Evolutionary conservation across 1,139 yeast genomes (phyloP), one percentile per base, ranked within the genome.

Genomic region (Spathaspora sp.): DNA sequence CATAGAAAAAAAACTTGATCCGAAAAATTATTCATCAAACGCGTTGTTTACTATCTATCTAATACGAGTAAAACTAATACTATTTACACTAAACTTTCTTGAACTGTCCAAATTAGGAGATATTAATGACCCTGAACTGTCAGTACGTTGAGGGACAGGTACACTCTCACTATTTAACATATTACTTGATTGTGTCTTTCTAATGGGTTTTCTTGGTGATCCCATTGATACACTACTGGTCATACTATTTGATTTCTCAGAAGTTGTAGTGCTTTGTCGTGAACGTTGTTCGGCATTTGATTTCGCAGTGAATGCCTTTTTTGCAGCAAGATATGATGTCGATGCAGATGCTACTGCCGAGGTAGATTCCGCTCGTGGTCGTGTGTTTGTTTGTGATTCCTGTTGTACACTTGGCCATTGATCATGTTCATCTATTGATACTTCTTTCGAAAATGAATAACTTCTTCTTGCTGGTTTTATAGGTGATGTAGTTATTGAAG

Each of bases 1-100:
- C 11, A 10, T 4, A 20, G 23, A 7, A 27, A 27, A 27, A 27
- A 27, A 10, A 27, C 9, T 8, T 10, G 7, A 10, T 10, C 31
- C 11, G 31, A 27, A 27, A 27, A 27, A 27, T 27, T 10, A 27
- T 25, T n/a, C n/a, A n/a, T 27, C 27, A 25, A 5, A 9, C n/a
- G n/a, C 36, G 36, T 15, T 13, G 13, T 31, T 13, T 13, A n/a
- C n/a, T 31, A 31, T 7, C 31, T 52, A 66, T 38, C 74, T 56
- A 13, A 68, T 57, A 47, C 74, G 59, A 51, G 68, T 70, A 48
- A 70, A 70, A 48, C 66, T 65, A 11, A 70, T 64, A 36, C 55
- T 53, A 38, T 44, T 47, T 3, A 51, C 45, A 44, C 65, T 61
- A 41, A 20, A 23, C 25, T 20, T 37, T 4, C 39, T 18, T 26